Base-by-base conservation (phyloP, 352 stramenopile genomes). In the Bremia lactucae region DNA sequence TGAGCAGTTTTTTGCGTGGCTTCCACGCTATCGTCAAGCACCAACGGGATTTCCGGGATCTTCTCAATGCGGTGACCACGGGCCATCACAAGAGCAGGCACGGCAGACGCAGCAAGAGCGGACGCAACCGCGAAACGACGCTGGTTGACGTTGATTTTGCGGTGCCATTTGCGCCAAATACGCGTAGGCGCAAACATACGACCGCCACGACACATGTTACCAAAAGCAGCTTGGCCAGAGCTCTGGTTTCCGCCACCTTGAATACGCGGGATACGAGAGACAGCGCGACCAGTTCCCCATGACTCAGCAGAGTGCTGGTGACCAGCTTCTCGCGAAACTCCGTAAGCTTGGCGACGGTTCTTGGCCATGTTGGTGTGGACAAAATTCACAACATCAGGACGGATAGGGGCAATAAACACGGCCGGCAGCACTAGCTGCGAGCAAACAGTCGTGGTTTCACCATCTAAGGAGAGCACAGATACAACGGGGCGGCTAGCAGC, bases 281-380 rank as follows among this genome's bases (percentile, higher is more conserved):
- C 96, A 55, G 96, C 96, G 65, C 96, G 95, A 53, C 96, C 96
- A 36, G 96, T 99, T 62, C 96, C 96, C 96, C 96, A 99, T 19
- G 95, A 99, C 57, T 95, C 83, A 37, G 96, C 96, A 36, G 95
- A 97, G 73, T 96, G 91, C 67, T 97, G 76, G 77, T 98, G 96
- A 64, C 95, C 95, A 31, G 96, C 95, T 29, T 81, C 72, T 46
- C 95, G 92, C 55, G 80, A 97, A 33, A 99, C 95, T 62, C 85
- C 91, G 79, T 98, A 99, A 16, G 96, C 87, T 78, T 99, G 96
- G 68, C 96, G 92, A 58, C 96, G 79, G 83, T 99, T 99, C 90
- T 99, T 99, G 74, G 92, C 93, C 80, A 99, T 98, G 84, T 98
- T 97, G 31, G 90, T 98, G 87, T 99, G 96, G 34, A 99, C 96